Evolutionary conservation across 176 grass and related monocot species (phyloP), one percentile per base, ranked within the genome.

Genomic region (Raddia guianensis): DNA sequence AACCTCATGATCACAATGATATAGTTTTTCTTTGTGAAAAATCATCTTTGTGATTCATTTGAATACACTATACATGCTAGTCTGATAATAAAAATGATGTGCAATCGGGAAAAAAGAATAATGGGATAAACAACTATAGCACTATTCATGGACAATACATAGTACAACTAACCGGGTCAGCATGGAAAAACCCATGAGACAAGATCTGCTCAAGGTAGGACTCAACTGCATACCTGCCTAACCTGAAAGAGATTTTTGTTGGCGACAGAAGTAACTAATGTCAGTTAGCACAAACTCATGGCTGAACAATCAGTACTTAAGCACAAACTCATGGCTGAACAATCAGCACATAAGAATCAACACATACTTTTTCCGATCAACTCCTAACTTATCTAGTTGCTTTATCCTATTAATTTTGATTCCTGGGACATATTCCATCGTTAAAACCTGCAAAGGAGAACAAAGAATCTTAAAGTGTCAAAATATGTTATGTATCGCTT

Each of bases 351-450:
- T 52, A 87, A 20, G 34, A 19, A 66, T 56, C 60, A 87, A 19
- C 46, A 27, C 48, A 63, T 91, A 98, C 96, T 76, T 95, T 93
- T 93, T 95, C 49, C 96, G 87, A 91, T 98, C 92, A 50, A 98
- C 74, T 71, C 96, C 96, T 90, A 98, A 88, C 54, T 93, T 87
- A 89, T 98, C 96, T 80, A 98, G 84, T 73, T 98, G 96, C 68
- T 95, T 91, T 90, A 95, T 98, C 85, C 96, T 94, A 80, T 98
- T 98, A 88, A 98, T 98, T 87, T 98, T 98, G 61, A 98, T 98
- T 78, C 96, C 96, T 82, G 96, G 96, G 72, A 98, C 92, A 70
- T 95, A 98, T 69, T 98, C 96, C 96, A 98, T 98, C 65, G 92
- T 98, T 75, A 98, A 87, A 66, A 98, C 96, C 96, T 98, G 90